phyloP scores from a whole-genome alignment of 345 rosid genomes.

The Sisymbrium irio region DNA sequence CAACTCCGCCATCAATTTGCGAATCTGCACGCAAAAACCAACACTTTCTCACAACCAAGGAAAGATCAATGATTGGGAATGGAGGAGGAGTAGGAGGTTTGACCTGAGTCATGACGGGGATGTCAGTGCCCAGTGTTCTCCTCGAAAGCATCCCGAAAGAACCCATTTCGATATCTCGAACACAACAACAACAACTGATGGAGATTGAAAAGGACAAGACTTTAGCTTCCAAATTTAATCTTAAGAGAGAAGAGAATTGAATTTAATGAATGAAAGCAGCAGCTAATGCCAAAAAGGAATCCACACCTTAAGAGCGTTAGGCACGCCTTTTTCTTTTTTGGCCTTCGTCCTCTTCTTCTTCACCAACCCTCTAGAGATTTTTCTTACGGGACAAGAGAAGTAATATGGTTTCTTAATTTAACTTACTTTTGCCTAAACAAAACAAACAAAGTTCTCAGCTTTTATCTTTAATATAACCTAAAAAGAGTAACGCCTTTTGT shows the following conservation, averaged over 20 bases:
- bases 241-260: too few species aligned
- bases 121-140: constrained; percentile 76
- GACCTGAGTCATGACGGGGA: constrained; percentile 90
- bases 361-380: constrained; percentile 7
- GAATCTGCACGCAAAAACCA: constrained; percentile 59
- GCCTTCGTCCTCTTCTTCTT: neutral
- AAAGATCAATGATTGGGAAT: neutral
- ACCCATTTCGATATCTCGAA: constrained; percentile 56
- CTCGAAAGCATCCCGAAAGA: constrained; percentile 70
- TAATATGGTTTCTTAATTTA: neutral
- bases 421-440: too few species aligned
- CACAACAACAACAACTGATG: too few species aligned
- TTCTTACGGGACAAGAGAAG: too few species aligned
- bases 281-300: neutral
- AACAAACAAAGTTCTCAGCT: too few species aligned
- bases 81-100: constrained; percentile 1
- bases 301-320: neutral
- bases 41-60: neutral
- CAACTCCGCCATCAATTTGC: constrained; percentile 64
- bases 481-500: constrained; percentile 29
- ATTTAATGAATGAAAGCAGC: too few species aligned
- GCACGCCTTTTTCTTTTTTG: neutral
- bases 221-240: too few species aligned
- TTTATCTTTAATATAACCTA: too few species aligned
- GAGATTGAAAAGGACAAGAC: too few species aligned